Conservation (phyloP, 768 basidiomycete species). For the Suillus decipiens region DNA sequence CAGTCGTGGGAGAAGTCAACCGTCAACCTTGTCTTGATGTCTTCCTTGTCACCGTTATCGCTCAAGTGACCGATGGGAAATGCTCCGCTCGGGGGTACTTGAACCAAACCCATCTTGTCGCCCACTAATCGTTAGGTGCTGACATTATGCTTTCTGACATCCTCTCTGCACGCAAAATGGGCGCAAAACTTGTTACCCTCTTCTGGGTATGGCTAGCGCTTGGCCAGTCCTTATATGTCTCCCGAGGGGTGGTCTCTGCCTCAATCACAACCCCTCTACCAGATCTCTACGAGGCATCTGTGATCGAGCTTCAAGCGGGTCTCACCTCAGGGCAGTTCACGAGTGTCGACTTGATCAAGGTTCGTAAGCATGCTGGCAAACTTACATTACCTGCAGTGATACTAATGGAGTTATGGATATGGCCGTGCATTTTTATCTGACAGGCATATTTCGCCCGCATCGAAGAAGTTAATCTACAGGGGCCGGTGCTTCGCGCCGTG, state of each 20-base stretch:
- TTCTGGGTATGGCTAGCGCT: slow-evolving; percentile 6
- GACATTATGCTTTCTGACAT: background rate
- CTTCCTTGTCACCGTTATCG: slow-evolving; percentile 12
- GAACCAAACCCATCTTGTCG: background rate
- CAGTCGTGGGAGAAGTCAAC: slow-evolving; percentile 6
- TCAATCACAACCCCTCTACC: slow-evolving; percentile 28
- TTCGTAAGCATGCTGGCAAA: slow-evolving; percentile 14
- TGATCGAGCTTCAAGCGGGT: slow-evolving; percentile 41
- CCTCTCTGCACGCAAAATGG: slow-evolving; percentile 2
- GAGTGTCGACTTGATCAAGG: slow-evolving; percentile 44
- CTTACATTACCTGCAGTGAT: background rate
- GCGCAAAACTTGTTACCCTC: slow-evolving; percentile 5
- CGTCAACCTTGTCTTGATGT: background rate
- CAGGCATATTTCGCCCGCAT: slow-evolving; percentile 46
- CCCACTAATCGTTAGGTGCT: background rate
- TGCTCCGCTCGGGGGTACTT: background rate
- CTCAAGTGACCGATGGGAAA: slow-evolving; percentile 6
- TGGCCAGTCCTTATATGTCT: slow-evolving; percentile 3
- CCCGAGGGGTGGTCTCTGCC: slow-evolving; percentile 10
- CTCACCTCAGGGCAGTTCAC: slow-evolving; percentile 37
- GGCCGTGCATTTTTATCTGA: background rate
- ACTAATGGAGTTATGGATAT: background rate
- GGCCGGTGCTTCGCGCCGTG: slow-evolving; percentile 40
- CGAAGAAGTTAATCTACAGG: slow-evolving; percentile 43
- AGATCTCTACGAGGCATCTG: slow-evolving; percentile 43